Base-by-base conservation (phyloP, 441 rosid genomes). In the Gossypium trilobum region DNA sequence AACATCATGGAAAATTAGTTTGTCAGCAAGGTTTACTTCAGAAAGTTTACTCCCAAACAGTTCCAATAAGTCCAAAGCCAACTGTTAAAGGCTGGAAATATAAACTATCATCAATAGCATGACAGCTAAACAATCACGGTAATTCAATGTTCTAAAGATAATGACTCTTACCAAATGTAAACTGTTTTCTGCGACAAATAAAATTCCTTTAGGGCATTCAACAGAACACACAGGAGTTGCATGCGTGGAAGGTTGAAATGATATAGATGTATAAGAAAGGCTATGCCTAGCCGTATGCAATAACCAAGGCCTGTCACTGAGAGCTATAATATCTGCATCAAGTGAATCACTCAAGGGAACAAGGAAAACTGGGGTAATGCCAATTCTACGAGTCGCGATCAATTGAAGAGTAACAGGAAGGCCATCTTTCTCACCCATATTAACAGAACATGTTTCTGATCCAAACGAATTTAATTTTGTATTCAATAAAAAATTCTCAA, bases 271-370 rank as follows among this genome's bases (percentile, higher is more conserved):
- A 83, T 87, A 91, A 57, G 97, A 85, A 72, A 95, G 89, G 82
- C 98, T 87, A 75, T 93, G 98, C 76, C 96, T 87, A 70, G 97
- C 97, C 75, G 95, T 84, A 77, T 91, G 96, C 85, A 95, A 78
- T 73, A 95, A 83, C 99, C 99, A 95, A 20, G 96, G 98, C 80
- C 99, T 88, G 77, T 91, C 98, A 81, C 99, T 90, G 72, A 95
- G 95, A 69, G 85, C 95, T 82, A 95, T 90, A 67, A 95, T 84
- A 80, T 95, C 97, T 17, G 97, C 75, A 75, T 90, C 94, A 75
- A 89, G 83, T 3, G 86, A 81, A 82, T 95, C 91, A 76, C 86
- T 84, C 63, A 95, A 78, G 29, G 99, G 97, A 82, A 93, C 94
- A 73, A 95, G 84, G 77, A 95, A 95, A 82, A 95, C 97, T 72